phyloP scores from a whole-genome alignment of 164 flowering plant genomes.

The Liquidambar formosana region DNA sequence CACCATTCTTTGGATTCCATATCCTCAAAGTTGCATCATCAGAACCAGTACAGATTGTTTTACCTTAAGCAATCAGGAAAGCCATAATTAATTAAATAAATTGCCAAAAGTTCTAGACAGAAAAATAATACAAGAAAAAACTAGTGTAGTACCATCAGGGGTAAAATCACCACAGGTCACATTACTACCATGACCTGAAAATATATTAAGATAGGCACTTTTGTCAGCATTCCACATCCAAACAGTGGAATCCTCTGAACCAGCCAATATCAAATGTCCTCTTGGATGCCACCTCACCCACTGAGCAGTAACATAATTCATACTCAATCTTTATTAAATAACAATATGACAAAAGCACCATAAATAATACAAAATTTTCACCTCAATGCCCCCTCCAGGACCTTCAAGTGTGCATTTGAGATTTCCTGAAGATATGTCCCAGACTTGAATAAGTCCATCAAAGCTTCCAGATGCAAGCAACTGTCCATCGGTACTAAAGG shows the following conservation, averaged over 20 bases:
- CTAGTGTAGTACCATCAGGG: constrained; percentile 72
- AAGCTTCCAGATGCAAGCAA: constrained; percentile 87
- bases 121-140: background rate
- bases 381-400: constrained; percentile 88
- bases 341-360: background rate
- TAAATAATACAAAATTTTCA: constrained; percentile 18
- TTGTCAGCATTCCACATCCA: constrained; percentile 99
- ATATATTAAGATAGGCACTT: constrained; percentile 54
- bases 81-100: background rate
- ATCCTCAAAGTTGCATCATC: constrained; percentile 83
- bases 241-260: constrained; percentile 74
- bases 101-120: background rate
- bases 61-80: constrained; percentile 48
- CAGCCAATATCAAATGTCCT: constrained; percentile 85
- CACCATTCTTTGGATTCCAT: constrained; percentile 90
- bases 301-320: constrained; percentile 38
- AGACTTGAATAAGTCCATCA: constrained; percentile 73
- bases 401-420: constrained; percentile 75
- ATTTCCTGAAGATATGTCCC: constrained; percentile 61
- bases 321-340: background rate
- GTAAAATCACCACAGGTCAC: constrained; percentile 97
- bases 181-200: constrained; percentile 70
- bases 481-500: constrained; percentile 84
- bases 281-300: constrained; percentile 98
- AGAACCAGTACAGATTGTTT: constrained; percentile 81